Conservation (phyloP, 768 basidiomycete genomes). For the Mycena amicta region DNA sequence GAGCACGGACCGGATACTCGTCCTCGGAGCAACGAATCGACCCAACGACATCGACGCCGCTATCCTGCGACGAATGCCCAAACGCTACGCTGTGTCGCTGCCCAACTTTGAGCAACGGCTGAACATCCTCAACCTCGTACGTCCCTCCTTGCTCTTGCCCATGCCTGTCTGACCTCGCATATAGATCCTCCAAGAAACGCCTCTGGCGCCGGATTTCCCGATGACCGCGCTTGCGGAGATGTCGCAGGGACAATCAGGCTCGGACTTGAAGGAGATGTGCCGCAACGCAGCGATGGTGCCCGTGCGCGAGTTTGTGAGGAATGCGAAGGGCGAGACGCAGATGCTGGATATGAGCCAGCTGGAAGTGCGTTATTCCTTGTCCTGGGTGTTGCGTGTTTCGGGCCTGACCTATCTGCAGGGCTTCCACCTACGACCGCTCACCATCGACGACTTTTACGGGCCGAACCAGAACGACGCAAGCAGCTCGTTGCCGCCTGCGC, state of each 20-base stretch:
- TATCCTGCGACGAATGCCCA: constrained; percentile 95
- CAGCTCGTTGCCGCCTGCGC: constrained; percentile 6
- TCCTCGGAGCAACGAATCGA: constrained; percentile 94
- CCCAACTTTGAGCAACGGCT: constrained; percentile 78
- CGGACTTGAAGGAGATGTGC: constrained; percentile 90
- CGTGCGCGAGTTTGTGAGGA: constrained; percentile 79
- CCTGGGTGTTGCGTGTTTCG: not conserved
- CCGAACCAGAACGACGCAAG: constrained; percentile 20
- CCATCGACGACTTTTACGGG: constrained; percentile 63
- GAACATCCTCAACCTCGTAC: constrained; percentile 81
- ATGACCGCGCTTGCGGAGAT: constrained; percentile 63
- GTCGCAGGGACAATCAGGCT: constrained; percentile 81
- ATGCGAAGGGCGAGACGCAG: constrained; percentile 43
- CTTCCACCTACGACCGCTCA: constrained; percentile 75
- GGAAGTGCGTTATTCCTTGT: constrained; percentile 34
- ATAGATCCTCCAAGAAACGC: constrained; percentile 88
- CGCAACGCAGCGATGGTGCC: constrained; percentile 93
- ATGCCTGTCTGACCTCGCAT: not conserved
- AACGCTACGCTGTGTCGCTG: constrained; percentile 84
- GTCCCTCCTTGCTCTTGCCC: constrained; percentile 19
- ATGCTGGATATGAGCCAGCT: constrained; percentile 52
- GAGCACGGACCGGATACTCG: constrained; percentile 77
- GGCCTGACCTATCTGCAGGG: constrained; percentile 57
- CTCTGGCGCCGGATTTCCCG: constrained; percentile 62
- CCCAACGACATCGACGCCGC: constrained; percentile 90